These are phyloP conservation scores for Mycosarcoma maydis DNA, from an alignment of 1,284 basidiomycete genomes.

Conservation along the genomic window DNA sequence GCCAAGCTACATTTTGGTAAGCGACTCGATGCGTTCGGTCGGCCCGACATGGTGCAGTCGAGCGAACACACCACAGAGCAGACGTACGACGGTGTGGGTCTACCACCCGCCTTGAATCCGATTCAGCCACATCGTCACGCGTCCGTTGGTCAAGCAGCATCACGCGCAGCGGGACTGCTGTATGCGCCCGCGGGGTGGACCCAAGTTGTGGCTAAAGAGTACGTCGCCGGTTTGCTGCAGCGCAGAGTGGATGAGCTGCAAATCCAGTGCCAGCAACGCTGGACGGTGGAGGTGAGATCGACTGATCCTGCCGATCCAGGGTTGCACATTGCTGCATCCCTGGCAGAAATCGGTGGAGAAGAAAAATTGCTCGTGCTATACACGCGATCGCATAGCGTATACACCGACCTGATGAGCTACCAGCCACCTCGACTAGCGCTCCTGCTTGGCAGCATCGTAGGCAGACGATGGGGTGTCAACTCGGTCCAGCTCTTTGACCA, in stretches of 20 bases:
- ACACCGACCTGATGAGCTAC: constrained; percentile 71
- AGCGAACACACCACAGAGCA: background rate
- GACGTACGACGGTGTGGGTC: constrained; percentile 23
- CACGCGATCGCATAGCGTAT: constrained; percentile 73
- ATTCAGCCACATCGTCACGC: constrained; percentile 37
- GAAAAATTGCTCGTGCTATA: constrained; percentile 56
- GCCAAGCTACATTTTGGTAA: constrained; percentile 76
- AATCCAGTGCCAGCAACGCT: constrained; percentile 4
- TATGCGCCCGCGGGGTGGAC: constrained; percentile 27
- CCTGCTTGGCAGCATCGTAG: constrained; percentile 62
- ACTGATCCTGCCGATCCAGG: constrained; percentile 33
- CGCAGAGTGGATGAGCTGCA: constrained; percentile 14
- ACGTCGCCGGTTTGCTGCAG: constrained; percentile 3
- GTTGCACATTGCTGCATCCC: background rate
- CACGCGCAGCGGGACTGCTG: constrained; percentile 10
- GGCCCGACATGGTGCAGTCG: constrained; percentile 71
- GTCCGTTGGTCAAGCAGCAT: background rate
- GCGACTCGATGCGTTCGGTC: constrained; percentile 73
- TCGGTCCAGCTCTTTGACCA: constrained; percentile 67
- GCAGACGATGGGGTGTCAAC: constrained; percentile 66
- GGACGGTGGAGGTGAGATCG: constrained; percentile 12
- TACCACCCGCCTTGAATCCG: constrained; percentile 38
- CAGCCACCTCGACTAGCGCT: constrained; percentile 70
- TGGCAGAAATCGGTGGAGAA: background rate
- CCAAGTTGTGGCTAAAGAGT: constrained; percentile 17